Base-by-base conservation (phyloP, 768 basidiomycete species). In the Dacryopinax primogenitus region DNA sequence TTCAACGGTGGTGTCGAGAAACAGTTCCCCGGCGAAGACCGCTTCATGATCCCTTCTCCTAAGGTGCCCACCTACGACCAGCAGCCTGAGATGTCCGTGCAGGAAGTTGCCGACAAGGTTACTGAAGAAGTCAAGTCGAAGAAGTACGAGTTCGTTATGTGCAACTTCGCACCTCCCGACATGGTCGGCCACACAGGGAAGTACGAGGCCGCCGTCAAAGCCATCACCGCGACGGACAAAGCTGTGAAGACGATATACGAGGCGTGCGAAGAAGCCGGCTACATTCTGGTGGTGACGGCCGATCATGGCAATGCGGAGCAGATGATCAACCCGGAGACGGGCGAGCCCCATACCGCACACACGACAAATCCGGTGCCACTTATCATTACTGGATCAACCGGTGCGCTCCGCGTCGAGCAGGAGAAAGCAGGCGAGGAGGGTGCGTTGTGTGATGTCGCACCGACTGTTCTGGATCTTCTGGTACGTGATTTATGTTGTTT, bases 221-320 rank as follows among this genome's bases (percentile, higher is more conserved):
- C 93, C 3, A 88, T 96, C 73, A 78, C 82, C 1, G 83, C 85
- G n/a, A 96, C 93, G 1, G 93, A 97, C 75, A 81, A 82, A 67
- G 93, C 92, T 7, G 92, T 96, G 45, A 88, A 86, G 66, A 89
- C 87, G 2, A 83, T 95, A 67, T 90, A 89, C 76, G 80, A 87
- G 45, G 92, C 94, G 12, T 91, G 90, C 69, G 78, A 91, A 71
- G 81, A 86, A 68, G 85, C 88, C 9, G 92, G 91, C 44, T 96
- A 94, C 74, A 82, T 93, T 39, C 80, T 97, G 33, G 78, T 90
- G 68, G 79, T 97, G 73, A 95, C 94, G 1, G 86, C 93, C 13
- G 94, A 96, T 74, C 93, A 96, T 74, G 93, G 93, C 2, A 97
- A 97, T 73, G 93, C 92, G 41, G 92, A 95, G 75, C 89, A 93